Base-by-base conservation (phyloP, 306 rosid species). In the Amphicarpaea edgeworthii region DNA sequence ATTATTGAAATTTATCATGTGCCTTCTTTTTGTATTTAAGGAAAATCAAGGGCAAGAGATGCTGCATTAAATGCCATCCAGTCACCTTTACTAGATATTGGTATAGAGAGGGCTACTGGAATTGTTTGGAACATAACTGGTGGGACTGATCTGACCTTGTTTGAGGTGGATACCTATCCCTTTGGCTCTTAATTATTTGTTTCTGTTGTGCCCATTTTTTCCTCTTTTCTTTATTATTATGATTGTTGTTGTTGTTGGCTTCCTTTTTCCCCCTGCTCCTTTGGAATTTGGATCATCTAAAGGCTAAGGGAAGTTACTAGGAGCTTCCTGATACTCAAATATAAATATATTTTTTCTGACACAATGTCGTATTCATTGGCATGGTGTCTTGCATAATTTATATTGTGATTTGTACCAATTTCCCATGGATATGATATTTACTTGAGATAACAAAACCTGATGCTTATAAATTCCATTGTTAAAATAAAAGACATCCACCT, bases 101-200 rank as follows among this genome's bases (percentile, higher is more conserved):
- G 96, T 60, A 93, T 93, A 55, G 98, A 93, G 86, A 87, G 98
- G 70, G 98, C 98, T 32, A 93, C 96, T 76, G 98, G 98, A 80
- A 93, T 93, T 71, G 98, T 93, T 20, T 93, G 97, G 97, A 92
- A 88, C 73, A 92, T 92, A 68, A 92, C 97, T 21, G 97, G 97
- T 38, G 97, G 97, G 73, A 88, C 71, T 79, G 97, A 92, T 84
- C 78, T 92, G 84, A 92, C 97, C 84, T 81, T 90, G 74, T 86
- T 75, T 75, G 97, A 92, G 97, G 97, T 92, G 59, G 55, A 16
- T 58, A 37, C 16, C 77, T 40, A 69, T 42, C 20, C 40, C 60
- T 24, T 43, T 73, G 55, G 50, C 69, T 62, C 76, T 23, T n/a
- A 38, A 12, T 17, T n/a, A 55, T 45, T 32, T 78, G 82, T 67